Conservation (phyloP, 768 basidiomycete genomes). For the Psilocybe subaeruginosa region DNA sequence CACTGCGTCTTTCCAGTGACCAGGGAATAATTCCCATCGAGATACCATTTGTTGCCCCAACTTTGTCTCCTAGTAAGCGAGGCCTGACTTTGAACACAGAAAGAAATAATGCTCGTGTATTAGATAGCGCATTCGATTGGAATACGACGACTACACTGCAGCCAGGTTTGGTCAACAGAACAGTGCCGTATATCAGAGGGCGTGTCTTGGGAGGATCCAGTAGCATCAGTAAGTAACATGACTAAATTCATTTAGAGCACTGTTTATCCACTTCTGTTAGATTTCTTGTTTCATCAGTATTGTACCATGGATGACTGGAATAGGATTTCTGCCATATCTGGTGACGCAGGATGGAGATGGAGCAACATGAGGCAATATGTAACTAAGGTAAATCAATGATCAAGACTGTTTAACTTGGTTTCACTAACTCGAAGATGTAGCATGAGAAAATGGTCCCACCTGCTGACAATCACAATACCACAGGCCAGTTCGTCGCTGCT, state of each 20-base stretch:
- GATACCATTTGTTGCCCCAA: conserved; percentile 19
- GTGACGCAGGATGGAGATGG: conserved; percentile 43
- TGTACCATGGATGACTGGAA: conserved; percentile 40
- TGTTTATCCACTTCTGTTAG: conserved; percentile 13
- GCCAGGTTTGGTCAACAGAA: conserved; percentile 26
- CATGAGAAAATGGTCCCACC: conserved; percentile 39
- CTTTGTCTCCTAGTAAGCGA: conserved; percentile 12
- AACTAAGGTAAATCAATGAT: conserved; percentile 24
- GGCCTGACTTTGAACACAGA: neutral
- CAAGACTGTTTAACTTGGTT: too few relatives aligned
- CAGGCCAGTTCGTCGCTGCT: conserved; percentile 35
- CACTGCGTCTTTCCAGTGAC: conserved; percentile 20
- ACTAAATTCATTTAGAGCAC: neutral
- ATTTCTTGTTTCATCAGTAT: conserved; percentile 38
- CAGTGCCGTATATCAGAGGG: conserved; percentile 32
- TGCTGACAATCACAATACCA: conserved; percentile 37
- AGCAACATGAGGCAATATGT: conserved; percentile 35
- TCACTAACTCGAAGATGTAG: conserved; percentile 16
- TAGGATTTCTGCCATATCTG: conserved; percentile 33
- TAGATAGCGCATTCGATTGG: conserved; percentile 17
- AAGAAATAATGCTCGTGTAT: neutral
- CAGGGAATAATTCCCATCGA: conserved; percentile 14
- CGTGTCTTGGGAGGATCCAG: conserved; percentile 33
- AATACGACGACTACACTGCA: conserved; percentile 33
- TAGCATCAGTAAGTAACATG: conserved; percentile 5